Conservation (phyloP, 2,329 filamentous ascomycete species). For the Pseudogymnoascus sp. region DNA sequence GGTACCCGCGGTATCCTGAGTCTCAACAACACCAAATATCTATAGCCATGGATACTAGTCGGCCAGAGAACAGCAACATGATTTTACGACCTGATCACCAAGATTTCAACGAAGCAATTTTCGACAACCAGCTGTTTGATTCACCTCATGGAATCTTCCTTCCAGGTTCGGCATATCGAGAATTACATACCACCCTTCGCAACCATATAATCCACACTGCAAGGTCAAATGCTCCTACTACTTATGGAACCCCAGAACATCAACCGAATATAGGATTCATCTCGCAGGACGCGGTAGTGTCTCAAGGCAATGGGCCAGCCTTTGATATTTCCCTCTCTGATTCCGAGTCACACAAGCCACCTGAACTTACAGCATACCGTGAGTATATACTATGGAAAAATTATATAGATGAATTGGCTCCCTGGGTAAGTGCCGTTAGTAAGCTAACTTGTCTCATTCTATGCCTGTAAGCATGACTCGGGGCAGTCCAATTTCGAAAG, state of each 20-base stretch:
- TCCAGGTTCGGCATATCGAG: constrained; percentile 39
- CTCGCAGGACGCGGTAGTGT: background rate
- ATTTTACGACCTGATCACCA: background rate
- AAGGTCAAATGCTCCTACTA: constrained; percentile 32
- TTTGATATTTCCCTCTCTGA: constrained; percentile 10
- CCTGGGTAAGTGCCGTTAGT: constrained; percentile 23
- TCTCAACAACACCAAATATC: background rate
- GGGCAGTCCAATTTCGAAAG: no score
- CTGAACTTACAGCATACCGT: constrained; percentile 24
- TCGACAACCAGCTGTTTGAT: constrained; percentile 13
- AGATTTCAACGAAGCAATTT: background rate
- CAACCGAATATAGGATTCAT: constrained; percentile 13
- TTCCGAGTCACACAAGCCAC: constrained; percentile 17
- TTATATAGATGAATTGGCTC: constrained; percentile 34
- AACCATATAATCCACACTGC: constrained; percentile 38
- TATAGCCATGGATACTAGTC: background rate
- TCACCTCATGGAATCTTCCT: constrained; percentile 34
- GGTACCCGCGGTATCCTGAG: constrained; percentile 10
- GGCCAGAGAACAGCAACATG: background rate
- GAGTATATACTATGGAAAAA: constrained; percentile 33
- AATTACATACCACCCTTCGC: constrained; percentile 37
- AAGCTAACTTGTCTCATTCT: no score
- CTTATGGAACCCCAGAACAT: constrained; percentile 19
- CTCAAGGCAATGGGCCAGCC: constrained; percentile 9
- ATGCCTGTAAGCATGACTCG: no score